These are phyloP conservation scores for Nicotiana otophora DNA, from an alignment of 257 asterid genomes.

Conservation along the genomic window DNA sequence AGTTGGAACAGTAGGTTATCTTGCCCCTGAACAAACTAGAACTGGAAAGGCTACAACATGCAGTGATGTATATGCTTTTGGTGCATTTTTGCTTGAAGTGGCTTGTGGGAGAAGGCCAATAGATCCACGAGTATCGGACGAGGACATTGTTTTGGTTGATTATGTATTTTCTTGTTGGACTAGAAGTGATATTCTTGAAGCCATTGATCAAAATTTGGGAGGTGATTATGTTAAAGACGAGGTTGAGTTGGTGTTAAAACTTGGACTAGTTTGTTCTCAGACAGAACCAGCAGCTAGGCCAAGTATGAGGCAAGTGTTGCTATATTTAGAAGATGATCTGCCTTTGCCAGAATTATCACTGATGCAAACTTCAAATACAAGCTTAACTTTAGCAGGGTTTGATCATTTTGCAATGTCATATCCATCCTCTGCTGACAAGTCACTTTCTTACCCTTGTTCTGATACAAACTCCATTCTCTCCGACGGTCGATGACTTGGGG, in stretches of 20 bases:
- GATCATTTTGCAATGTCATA: neutral
- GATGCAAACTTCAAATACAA: neutral
- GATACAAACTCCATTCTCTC: neutral
- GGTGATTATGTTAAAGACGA: conserved; percentile 3
- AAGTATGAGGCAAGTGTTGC: too few species aligned
- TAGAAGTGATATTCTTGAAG: conserved; percentile 33
- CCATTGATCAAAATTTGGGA: conserved; percentile 38
- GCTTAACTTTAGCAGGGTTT: neutral
- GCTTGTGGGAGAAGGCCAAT: conserved; percentile 63
- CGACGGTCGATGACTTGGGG: neutral
- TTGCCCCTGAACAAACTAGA: conserved; percentile 50
- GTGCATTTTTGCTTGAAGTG: conserved; percentile 63
- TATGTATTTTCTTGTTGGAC: conserved; percentile 46
- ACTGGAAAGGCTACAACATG: conserved; percentile 28
- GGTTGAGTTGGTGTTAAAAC: too few species aligned
- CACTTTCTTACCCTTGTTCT: neutral
- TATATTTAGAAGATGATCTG: neutral
- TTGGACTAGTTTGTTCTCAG: too few species aligned
- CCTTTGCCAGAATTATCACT: conserved; percentile 32
- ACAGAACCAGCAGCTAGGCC: too few species aligned
- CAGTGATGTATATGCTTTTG: conserved; percentile 57
- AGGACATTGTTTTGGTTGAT: conserved; percentile 37
- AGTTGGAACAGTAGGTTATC: conserved; percentile 23
- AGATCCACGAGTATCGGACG: conserved; percentile 21
- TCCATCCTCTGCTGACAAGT: neutral